These are phyloP conservation scores for Gentiana dahurica DNA, from an alignment of 257 asterid species.

Conservation along the genomic window DNA sequence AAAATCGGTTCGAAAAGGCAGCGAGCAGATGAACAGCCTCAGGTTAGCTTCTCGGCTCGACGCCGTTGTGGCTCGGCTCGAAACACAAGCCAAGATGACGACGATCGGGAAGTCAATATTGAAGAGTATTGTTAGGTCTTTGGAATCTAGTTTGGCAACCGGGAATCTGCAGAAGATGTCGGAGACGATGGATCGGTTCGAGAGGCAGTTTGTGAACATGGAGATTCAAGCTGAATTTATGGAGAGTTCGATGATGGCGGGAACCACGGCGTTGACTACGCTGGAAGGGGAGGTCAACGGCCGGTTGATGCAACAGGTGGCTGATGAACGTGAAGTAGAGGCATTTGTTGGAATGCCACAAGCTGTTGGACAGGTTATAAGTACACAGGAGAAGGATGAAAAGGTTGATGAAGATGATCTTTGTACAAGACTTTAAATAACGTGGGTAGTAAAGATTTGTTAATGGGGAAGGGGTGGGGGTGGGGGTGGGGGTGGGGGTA, in stretches of 20 bases:
- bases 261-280: constrained; percentile 85
- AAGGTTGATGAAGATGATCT: constrained; percentile 88
- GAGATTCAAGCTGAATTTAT: constrained; percentile 98
- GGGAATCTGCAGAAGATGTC: constrained; percentile 97
- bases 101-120: constrained; percentile 64
- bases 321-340: constrained; percentile 92
- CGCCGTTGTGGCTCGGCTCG: constrained; percentile 95
- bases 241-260: constrained; percentile 95
- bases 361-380: constrained; percentile 64
- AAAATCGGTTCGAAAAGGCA: constrained; percentile 93
- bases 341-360: constrained; percentile 93
- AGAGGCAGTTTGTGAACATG: constrained; percentile 92
- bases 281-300: constrained; percentile 87
- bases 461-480: too few species aligned
- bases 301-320: constrained; percentile 87
- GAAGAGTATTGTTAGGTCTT: constrained; percentile 77
- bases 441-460: constrained; percentile 58
- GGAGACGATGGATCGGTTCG: constrained; percentile 92
- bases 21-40: constrained; percentile 92
- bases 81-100: constrained; percentile 93
- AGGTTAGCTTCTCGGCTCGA: constrained; percentile 89
- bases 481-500: too few species aligned
- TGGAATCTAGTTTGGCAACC: constrained; percentile 62
- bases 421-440: constrained; percentile 80
- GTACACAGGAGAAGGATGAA: constrained; percentile 42